Evolutionary conservation across 495 filamentous ascomycete species (phyloP).

Genomic region (Trichocladium antarcticum): DNA sequence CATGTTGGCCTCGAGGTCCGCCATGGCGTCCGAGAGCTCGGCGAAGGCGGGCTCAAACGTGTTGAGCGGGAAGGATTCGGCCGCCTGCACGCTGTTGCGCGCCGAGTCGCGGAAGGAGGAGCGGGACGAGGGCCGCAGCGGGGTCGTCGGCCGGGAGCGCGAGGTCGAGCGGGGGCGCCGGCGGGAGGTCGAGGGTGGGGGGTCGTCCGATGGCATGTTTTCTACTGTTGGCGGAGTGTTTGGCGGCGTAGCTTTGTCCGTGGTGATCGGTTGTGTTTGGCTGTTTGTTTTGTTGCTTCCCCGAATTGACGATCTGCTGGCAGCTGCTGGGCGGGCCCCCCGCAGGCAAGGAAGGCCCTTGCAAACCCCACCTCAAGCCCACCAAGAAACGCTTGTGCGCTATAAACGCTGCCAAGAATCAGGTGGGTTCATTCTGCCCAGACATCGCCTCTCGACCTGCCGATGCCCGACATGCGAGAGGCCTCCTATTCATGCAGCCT

Average conservation of each 20-base stretch:
- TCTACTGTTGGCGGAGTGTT: not conserved
- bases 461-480: no score
- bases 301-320: not conserved
- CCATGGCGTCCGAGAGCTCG: slow-evolving; percentile 87
- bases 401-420: not conserved
- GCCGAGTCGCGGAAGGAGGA: slow-evolving; percentile 67
- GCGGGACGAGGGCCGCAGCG: slow-evolving; percentile 81
- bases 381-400: no score
- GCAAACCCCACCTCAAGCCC: no score
- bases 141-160: slow-evolving; percentile 78
- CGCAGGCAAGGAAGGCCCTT: no score
- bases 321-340: no score
- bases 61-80: slow-evolving; percentile 60
- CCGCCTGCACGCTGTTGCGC: slow-evolving; percentile 39
- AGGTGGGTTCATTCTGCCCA: not conserved
- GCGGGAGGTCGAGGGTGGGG: not conserved
- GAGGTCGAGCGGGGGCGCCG: slow-evolving; percentile 36
- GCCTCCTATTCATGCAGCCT: not conserved
- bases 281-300: slow-evolving; percentile 6
- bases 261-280: no score
- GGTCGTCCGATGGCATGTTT: slow-evolving; percentile 14
- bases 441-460: not conserved
- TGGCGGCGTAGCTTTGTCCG: not conserved
- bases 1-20: slow-evolving; percentile 92
- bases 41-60: slow-evolving; percentile 79